Evolutionary conservation across 805 yeast species (phyloP).

Genomic region (Candida awuae): DNA sequence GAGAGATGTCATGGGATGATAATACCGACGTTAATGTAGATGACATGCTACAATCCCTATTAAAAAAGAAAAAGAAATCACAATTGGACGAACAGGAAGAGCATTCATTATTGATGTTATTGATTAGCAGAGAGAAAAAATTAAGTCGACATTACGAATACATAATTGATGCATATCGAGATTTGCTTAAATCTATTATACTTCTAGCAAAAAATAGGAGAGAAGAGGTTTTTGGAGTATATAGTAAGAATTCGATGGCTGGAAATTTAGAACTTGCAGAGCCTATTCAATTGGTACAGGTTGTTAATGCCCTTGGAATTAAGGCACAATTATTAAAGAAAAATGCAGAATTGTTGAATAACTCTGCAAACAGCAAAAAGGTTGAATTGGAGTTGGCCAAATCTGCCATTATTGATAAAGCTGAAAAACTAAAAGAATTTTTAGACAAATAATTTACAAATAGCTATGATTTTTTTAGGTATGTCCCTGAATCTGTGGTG

Average conservation of each 20-base stretch:
- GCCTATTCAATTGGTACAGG: not conserved
- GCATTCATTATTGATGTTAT: slow-evolving; percentile 1
- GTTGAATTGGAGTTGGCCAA: not conserved
- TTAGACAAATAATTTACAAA: slow-evolving; percentile 15
- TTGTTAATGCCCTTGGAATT: not conserved
- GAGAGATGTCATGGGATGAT: not conserved
- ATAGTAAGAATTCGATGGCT: not conserved
- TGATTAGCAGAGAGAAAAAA: slow-evolving; percentile 10
- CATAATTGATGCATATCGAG: slow-evolving; percentile 12
- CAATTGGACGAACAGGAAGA: not conserved
- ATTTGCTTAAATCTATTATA: slow-evolving; percentile 12
- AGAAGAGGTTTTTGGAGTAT: slow-evolving; percentile 6
- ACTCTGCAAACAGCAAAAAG: not conserved
- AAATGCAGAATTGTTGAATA: slow-evolving; percentile 5
- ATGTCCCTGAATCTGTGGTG: not conserved
- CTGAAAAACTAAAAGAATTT: slow-evolving; percentile 17
- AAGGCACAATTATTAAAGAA: slow-evolving; percentile 1
- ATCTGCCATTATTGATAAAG: slow-evolving; percentile 13
- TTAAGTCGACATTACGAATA: slow-evolving; percentile 9
- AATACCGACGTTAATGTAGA: not conserved
- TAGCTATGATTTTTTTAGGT: no score
- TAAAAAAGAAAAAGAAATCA: not conserved
- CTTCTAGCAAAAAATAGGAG: not conserved
- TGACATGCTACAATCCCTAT: not conserved
- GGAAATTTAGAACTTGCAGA: not conserved